A percentile compares a stretch with the other conserved stretches of the same genome.
Conservation (phyloP, 768 basidiomycete species). For the Boletus eberwhitei region DNA sequence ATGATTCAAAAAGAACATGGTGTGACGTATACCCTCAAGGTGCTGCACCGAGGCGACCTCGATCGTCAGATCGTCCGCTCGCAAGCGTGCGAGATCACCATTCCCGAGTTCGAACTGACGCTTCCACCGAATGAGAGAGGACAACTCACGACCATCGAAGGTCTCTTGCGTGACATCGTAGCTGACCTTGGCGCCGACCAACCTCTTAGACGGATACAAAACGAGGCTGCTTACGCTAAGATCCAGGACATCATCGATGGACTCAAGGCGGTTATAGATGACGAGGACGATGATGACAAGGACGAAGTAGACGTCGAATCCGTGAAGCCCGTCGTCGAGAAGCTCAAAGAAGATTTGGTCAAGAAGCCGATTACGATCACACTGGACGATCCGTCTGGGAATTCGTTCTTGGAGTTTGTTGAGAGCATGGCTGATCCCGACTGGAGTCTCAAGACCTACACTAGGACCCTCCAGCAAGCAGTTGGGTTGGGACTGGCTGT, state of each 20-base stretch:
- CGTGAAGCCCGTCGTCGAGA: conserved; percentile 28
- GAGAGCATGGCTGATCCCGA: conserved; percentile 87
- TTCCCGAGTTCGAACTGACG: conserved; percentile 88
- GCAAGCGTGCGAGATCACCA: conserved; percentile 69
- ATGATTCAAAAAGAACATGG: conserved; percentile 65
- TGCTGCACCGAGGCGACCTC: conserved; percentile 72
- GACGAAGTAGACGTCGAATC: conserved; percentile 35
- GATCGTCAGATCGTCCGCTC: conserved; percentile 94
- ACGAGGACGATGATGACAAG: conserved; percentile 49
- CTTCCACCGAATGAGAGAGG: conserved; percentile 80
- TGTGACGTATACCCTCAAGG: conserved; percentile 72
- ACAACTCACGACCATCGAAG: conserved; percentile 96
- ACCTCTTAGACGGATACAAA: conserved; percentile 76
- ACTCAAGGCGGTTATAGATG: conserved; percentile 60
- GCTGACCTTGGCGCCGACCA: conserved; percentile 80
- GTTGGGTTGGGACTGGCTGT: conserved; percentile 69
- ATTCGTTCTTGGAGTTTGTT: conserved; percentile 92
- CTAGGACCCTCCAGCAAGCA: conserved; percentile 78
- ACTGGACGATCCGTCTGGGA: conserved; percentile 91
- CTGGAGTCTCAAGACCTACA: conserved; percentile 86
- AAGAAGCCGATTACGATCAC: conserved; percentile 76
- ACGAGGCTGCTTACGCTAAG: conserved; percentile 64
- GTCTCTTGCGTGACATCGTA: conserved; percentile 78
- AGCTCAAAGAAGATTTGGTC: conserved; percentile 43
- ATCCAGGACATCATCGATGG: conserved; percentile 74